Percentiles rank a stretch among this genome's conserved stretches.
These are phyloP conservation scores for Starmera caribaea DNA, from an alignment of 805 yeast species.

Conservation along the genomic window DNA sequence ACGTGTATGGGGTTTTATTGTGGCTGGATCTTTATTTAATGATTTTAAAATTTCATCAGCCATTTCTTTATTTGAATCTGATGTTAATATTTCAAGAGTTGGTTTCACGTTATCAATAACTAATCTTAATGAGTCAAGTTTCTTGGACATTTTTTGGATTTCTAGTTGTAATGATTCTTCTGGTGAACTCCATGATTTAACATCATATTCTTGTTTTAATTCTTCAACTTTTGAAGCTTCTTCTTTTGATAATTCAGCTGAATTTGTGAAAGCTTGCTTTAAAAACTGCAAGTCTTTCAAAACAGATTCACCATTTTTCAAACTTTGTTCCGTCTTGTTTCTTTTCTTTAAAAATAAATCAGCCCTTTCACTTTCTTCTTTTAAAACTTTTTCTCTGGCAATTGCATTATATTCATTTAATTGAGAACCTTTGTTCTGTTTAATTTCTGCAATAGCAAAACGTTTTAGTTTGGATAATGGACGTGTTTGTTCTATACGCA, in stretches of 20 bases:
- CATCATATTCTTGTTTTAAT: slow-evolving; percentile 35
- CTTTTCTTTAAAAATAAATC: slow-evolving; percentile 45
- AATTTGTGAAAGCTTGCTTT: slow-evolving; percentile 14
- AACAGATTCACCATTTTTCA: slow-evolving; percentile 18
- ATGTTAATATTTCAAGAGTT: slow-evolving; percentile 25
- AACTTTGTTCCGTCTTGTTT: slow-evolving; percentile 20
- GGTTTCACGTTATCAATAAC: slow-evolving; percentile 27
- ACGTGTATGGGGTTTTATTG: slow-evolving; percentile 40
- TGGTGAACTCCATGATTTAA: slow-evolving; percentile 37
- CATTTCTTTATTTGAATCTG: slow-evolving; percentile 25
- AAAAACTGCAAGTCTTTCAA: slow-evolving; percentile 23
- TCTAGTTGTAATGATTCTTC: slow-evolving; percentile 31
- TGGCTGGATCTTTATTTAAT: slow-evolving; percentile 29
- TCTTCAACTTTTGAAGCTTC: slow-evolving; percentile 28
- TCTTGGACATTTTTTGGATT: slow-evolving; percentile 19
- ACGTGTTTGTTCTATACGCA: slow-evolving; percentile 83
- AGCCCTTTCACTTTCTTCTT: slow-evolving; percentile 56
- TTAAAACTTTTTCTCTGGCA: slow-evolving; percentile 56
- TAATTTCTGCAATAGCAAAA: slow-evolving; percentile 89
- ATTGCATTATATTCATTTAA: slow-evolving; percentile 70
- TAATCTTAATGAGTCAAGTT: slow-evolving; percentile 17
- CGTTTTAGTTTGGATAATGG: slow-evolving; percentile 75
- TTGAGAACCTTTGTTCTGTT: slow-evolving; percentile 84
- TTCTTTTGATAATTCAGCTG: slow-evolving; percentile 20
- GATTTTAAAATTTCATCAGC: slow-evolving; percentile 26